These are phyloP conservation scores for Citeromyces siamensis DNA, from an alignment of 1,139 yeast genomes.

Conservation along the genomic window DNA sequence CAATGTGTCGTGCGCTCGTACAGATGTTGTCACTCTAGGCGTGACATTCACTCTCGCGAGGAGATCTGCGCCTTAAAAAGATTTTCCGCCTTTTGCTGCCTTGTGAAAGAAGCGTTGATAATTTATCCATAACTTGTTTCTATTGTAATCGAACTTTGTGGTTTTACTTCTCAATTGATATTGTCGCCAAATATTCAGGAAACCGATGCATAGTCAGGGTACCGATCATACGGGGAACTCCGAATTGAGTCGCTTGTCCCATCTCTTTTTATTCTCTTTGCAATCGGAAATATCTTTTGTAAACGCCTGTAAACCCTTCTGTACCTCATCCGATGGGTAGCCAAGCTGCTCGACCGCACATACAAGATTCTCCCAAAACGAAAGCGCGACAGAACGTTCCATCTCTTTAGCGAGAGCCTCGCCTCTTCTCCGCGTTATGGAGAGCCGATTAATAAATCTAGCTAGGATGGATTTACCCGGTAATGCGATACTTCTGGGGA, in stretches of 20 bases:
- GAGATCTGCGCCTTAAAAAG: too few relatives aligned
- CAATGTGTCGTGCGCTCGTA: neutral
- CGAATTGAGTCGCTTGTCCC: too few relatives aligned
- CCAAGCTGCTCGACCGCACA: conserved; percentile 2
- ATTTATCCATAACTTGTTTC: too few relatives aligned
- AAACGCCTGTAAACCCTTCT: neutral
- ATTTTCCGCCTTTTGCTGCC: too few relatives aligned
- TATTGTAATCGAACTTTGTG: too few relatives aligned
- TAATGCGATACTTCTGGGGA: neutral
- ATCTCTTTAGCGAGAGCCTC: neutral
- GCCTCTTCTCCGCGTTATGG: neutral
- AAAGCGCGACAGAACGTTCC: neutral
- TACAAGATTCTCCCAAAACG: conserved; percentile 1
- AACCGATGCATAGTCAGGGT: too few relatives aligned
- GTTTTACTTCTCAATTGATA: too few relatives aligned
- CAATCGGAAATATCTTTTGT: neutral
- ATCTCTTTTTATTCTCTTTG: neutral
- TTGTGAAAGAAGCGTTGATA: too few relatives aligned
- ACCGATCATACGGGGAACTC: too few relatives aligned
- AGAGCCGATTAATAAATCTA: neutral
- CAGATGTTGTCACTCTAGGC: too few relatives aligned
- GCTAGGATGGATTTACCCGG: neutral
- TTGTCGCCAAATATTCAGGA: too few relatives aligned
- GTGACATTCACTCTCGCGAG: too few relatives aligned
- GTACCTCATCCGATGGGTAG: neutral